Evolutionary conservation across 345 rosid species (phyloP).

Genomic region (Jatropha curcas): DNA sequence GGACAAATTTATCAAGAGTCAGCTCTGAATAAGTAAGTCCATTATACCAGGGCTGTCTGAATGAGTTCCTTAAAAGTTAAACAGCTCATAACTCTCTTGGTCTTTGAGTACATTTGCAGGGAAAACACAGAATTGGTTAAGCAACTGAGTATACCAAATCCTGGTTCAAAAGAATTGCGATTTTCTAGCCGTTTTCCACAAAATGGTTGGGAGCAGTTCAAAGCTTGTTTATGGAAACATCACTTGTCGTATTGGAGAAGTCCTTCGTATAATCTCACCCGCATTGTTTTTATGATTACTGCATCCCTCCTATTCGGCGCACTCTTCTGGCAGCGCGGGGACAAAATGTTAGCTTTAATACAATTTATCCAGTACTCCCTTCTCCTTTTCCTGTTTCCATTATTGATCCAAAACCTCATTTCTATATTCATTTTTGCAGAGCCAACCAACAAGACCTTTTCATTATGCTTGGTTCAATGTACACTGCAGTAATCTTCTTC

Average conservation of each 20-base stretch:
- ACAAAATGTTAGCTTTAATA: conserved; percentile 42
- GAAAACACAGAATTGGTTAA: conserved; percentile 46
- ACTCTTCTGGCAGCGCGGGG: conserved; percentile 71
- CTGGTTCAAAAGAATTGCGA: conserved; percentile 52
- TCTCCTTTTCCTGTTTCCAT: background rate
- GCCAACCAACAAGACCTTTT: conserved; percentile 62
- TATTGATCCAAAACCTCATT: background rate
- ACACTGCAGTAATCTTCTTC: conserved; percentile 44
- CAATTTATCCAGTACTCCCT: background rate
- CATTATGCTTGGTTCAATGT: conserved; percentile 60
- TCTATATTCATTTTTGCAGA: conserved; percentile 28
- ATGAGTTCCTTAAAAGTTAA: background rate
- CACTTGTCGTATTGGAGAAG: conserved; percentile 83
- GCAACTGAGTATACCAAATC: conserved; percentile 46
- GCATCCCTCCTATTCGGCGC: conserved; percentile 58
- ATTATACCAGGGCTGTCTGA: background rate
- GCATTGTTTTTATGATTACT: conserved; percentile 32
- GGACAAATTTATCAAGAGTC: conserved; percentile 52
- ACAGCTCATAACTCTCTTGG: background rate
- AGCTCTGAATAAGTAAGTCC: conserved; percentile 48
- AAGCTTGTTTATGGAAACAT: conserved; percentile 76
- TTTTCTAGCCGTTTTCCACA: conserved; percentile 56
- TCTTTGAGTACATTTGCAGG: conserved; percentile 37
- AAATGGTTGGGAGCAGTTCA: conserved; percentile 65
- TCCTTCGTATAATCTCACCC: conserved; percentile 66